Conservation (phyloP, 176 grass and related monocot species). For the Pharus latifolius region DNA sequence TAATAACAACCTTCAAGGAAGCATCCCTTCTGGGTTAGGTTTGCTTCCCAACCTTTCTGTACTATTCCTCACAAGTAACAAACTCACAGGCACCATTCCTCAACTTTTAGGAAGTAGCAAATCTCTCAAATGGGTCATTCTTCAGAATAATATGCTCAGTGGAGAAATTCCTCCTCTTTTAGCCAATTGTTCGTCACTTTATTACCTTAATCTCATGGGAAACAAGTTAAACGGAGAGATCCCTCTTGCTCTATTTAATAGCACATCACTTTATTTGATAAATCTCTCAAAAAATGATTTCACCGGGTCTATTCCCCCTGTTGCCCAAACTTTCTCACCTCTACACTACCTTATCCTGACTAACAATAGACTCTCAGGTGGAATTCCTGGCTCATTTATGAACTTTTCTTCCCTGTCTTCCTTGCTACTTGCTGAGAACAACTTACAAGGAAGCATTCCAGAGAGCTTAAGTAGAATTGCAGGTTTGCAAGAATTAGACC, state of each 20-base stretch:
- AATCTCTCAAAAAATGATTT: neutral
- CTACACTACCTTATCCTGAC: neutral
- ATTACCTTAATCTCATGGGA: neutral
- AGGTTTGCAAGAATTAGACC: too few species aligned
- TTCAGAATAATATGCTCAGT: conserved; percentile 13
- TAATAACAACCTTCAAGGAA: too few species aligned
- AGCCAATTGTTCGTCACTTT: conserved; percentile 6
- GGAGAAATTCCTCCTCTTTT: conserved; percentile 15
- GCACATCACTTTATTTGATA: neutral
- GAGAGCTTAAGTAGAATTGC: too few species aligned
- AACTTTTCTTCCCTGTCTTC: neutral
- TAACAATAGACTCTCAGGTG: neutral
- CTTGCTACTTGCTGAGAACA: neutral
- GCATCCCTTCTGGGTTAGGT: too few species aligned
- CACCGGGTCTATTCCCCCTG: neutral
- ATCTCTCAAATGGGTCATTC: neutral
- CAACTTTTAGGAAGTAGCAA: neutral
- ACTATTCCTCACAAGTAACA: neutral
- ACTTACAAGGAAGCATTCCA: too few species aligned
- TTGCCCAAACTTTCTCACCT: neutral
- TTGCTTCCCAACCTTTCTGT: too few species aligned
- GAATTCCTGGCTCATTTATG: neutral
- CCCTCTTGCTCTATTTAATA: neutral
- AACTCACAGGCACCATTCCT: conserved; percentile 12
- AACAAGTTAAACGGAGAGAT: conserved; percentile 10